phyloP scores from a whole-genome alignment of 2,329 filamentous ascomycete species.

The Pseudocercospora musae region DNA sequence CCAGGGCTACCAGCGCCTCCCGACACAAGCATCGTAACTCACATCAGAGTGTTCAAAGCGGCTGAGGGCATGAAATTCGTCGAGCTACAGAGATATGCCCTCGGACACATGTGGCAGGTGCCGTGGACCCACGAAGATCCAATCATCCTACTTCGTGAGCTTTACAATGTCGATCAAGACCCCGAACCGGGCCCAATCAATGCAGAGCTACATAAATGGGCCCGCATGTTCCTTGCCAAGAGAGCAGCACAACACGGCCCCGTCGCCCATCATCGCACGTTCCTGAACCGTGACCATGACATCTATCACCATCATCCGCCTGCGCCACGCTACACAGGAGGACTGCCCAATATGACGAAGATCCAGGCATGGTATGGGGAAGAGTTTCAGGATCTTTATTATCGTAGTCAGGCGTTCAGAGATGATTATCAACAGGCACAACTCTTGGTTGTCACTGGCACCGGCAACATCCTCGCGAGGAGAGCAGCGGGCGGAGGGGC shows the following conservation, averaged over 20 bases:
- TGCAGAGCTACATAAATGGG: slow-evolving; percentile 30
- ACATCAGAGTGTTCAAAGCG: slow-evolving; percentile 35
- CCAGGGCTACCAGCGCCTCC: neutral
- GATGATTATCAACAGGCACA: slow-evolving; percentile 7
- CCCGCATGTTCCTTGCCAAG: slow-evolving; percentile 22
- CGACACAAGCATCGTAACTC: slow-evolving; percentile 20
- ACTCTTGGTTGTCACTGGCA: neutral
- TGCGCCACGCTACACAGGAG: neutral
- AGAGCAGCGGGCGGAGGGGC: neutral
- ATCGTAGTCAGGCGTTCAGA: slow-evolving; percentile 8
- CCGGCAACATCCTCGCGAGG: neutral
- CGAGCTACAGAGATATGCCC: slow-evolving; percentile 36
- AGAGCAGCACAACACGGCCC: slow-evolving; percentile 3
- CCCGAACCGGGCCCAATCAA: slow-evolving; percentile 17
- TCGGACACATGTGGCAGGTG: slow-evolving; percentile 35
- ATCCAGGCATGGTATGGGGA: slow-evolving; percentile 3
- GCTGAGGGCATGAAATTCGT: slow-evolving; percentile 36
- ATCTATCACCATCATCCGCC: neutral
- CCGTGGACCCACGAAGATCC: slow-evolving; percentile 37
- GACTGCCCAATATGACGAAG: slow-evolving; percentile 5
- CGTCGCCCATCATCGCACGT: neutral
- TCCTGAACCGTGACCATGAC: neutral
- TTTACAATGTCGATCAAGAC: slow-evolving; percentile 31
- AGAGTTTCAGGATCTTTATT: neutral
- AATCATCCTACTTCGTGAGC: slow-evolving; percentile 33